A percentile compares a stretch with the other conserved stretches of the same genome.
phyloP scores from a whole-genome alignment of 1,139 yeast genomes.

The Kodamaea suecica region DNA sequence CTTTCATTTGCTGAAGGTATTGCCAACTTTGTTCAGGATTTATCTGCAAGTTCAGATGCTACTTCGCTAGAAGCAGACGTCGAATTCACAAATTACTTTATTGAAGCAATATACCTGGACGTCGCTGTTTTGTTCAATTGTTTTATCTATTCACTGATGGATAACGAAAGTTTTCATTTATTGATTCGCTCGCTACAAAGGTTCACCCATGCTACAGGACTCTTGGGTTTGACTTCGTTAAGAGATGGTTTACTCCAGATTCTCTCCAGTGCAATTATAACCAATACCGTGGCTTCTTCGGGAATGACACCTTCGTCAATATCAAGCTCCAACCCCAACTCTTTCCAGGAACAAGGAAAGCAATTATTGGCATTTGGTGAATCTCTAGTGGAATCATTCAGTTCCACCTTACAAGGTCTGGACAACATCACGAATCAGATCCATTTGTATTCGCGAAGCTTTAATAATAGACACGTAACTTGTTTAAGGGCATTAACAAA shows the following conservation, averaged over 20 bases:
- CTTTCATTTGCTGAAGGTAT: slow-evolving; percentile 65
- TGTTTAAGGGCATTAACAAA: slow-evolving; percentile 77
- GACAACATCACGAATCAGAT: background rate
- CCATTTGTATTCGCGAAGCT: slow-evolving; percentile 31
- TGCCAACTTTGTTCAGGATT: slow-evolving; percentile 49
- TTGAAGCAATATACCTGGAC: slow-evolving; percentile 44
- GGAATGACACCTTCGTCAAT: slow-evolving; percentile 1
- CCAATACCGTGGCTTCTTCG: slow-evolving; percentile 27
- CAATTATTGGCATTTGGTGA: slow-evolving; percentile 55
- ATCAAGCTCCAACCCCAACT: slow-evolving; percentile 4
- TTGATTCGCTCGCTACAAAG: slow-evolving; percentile 73
- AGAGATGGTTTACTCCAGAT: slow-evolving; percentile 60
- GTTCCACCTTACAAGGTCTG: slow-evolving; percentile 25
- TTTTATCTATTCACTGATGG: slow-evolving; percentile 63
- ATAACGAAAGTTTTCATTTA: slow-evolving; percentile 60
- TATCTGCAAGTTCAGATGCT: slow-evolving; percentile 29
- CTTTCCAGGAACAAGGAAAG: slow-evolving; percentile 27
- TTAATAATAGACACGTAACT: slow-evolving; percentile 64
- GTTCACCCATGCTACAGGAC: slow-evolving; percentile 77
- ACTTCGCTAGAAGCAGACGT: slow-evolving; percentile 33
- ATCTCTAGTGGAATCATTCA: slow-evolving; percentile 57
- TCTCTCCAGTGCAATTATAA: slow-evolving; percentile 54
- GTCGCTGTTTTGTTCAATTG: slow-evolving; percentile 46
- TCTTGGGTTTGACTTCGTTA: slow-evolving; percentile 53
- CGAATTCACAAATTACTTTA: slow-evolving; percentile 39